Percentiles rank a stretch among this genome's conserved stretches.
Evolutionary conservation across 2,329 filamentous ascomycete species (phyloP).

Genomic region (Apiospora arundinis): DNA sequence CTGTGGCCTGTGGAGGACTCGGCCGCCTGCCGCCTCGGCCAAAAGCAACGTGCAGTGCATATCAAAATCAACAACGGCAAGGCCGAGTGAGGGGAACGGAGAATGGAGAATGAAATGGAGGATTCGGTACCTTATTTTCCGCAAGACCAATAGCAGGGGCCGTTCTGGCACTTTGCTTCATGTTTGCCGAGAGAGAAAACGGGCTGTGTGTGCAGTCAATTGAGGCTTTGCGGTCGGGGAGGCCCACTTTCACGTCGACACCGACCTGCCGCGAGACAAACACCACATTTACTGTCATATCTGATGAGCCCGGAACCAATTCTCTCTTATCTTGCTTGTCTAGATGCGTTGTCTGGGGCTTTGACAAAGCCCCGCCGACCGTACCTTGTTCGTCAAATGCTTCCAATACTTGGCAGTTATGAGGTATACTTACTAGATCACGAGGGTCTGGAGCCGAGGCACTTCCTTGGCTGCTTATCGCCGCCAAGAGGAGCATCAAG

Average conservation of each 20-base stretch:
- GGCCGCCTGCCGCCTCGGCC: neutral
- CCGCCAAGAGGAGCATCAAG: neutral
- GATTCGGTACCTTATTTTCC: neutral
- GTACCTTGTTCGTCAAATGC: neutral
- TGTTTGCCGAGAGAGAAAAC: neutral
- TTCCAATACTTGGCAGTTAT: neutral
- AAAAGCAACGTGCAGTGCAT: slow-evolving; percentile 14
- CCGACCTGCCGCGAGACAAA: neutral
- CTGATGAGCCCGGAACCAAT: neutral
- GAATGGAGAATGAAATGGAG: too few relatives aligned
- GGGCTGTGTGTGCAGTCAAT: neutral
- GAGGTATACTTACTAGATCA: neutral
- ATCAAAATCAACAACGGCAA: neutral
- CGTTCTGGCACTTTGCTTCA: neutral
- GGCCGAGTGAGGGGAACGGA: neutral
- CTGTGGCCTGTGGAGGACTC: neutral
- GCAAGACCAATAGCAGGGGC: neutral
- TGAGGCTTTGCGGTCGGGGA: neutral
- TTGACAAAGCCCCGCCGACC: neutral
- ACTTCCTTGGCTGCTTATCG: neutral
- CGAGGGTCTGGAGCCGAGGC: slow-evolving; percentile 6
- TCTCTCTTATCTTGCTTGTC: neutral
- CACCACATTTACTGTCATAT: neutral
- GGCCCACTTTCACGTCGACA: neutral
- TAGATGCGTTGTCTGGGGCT: neutral